Evolutionary conservation across 2,329 filamentous ascomycete genomes (phyloP).

Genomic region (Pseudogymnoascus sp.): DNA sequence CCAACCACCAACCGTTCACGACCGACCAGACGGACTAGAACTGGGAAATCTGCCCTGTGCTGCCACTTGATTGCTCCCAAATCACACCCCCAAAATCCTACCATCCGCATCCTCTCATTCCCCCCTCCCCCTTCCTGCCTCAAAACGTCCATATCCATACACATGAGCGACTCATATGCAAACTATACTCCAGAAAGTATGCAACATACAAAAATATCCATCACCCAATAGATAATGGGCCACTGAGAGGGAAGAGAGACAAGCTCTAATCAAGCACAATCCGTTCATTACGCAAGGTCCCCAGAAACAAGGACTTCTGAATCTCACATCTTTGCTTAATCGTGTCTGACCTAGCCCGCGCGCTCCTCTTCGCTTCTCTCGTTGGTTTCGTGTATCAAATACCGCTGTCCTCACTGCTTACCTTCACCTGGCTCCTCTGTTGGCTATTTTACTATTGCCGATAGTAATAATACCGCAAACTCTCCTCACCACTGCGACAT

Average conservation of each 20-base stretch:
- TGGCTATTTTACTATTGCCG: background rate
- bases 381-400: background rate
- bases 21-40: too few relatives aligned
- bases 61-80: background rate
- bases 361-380: background rate
- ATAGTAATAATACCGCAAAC: background rate
- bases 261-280: background rate
- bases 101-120: background rate
- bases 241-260: background rate
- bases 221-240: background rate
- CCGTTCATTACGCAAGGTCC: background rate
- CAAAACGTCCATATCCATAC: background rate
- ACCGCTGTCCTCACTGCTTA: background rate
- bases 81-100: background rate
- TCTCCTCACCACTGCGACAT: background rate
- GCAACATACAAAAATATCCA: background rate
- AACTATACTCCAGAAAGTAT: background rate
- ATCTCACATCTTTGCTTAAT: background rate
- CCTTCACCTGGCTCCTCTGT: background rate
- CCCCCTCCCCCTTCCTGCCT: background rate
- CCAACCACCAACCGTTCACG: background rate
- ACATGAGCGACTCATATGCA: background rate
- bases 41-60: background rate
- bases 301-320: background rate
- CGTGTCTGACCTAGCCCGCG: background rate